phyloP scores from a whole-genome alignment of 768 basidiomycete genomes.

The Candolleomyces aberdarensis region DNA sequence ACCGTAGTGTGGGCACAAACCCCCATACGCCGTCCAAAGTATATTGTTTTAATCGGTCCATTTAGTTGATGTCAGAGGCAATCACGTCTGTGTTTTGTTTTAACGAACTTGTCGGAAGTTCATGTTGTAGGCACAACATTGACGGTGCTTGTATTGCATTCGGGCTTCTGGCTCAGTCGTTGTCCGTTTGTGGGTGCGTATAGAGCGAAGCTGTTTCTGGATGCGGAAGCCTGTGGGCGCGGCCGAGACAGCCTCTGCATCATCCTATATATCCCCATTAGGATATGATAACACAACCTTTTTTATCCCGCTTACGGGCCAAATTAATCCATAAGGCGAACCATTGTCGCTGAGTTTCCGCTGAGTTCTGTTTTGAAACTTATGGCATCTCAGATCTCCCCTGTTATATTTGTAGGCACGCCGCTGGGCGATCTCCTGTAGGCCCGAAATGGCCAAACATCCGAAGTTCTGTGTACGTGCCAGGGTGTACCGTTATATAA shows the following conservation, averaged over 20 bases:
- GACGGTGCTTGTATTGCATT: too few relatives aligned
- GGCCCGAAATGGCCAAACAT: not conserved
- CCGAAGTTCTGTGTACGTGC: not conserved
- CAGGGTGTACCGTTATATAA: not conserved
- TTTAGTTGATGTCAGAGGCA: too few relatives aligned
- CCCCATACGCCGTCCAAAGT: too few relatives aligned
- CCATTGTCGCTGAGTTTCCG: not conserved
- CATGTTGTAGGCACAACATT: too few relatives aligned
- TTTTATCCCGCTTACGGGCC: not conserved
- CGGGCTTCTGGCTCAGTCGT: too few relatives aligned
- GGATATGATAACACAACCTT: not conserved
- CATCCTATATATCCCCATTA: not conserved
- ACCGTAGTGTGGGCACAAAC: too few relatives aligned
- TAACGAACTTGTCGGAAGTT: too few relatives aligned
- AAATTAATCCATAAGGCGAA: not conserved
- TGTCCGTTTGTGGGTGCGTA: too few relatives aligned
- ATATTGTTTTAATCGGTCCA: too few relatives aligned
- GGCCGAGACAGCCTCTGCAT: not conserved
- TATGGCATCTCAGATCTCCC: not conserved
- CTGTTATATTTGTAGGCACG: not conserved
- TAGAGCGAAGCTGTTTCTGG: not conserved
- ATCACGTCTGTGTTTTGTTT: too few relatives aligned
- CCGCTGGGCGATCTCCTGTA: not conserved
- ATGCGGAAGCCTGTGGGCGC: not conserved
- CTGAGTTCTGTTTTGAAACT: not conserved